phyloP scores from a whole-genome alignment of 345 rosid genomes.

The Clarkia xantiana region DNA sequence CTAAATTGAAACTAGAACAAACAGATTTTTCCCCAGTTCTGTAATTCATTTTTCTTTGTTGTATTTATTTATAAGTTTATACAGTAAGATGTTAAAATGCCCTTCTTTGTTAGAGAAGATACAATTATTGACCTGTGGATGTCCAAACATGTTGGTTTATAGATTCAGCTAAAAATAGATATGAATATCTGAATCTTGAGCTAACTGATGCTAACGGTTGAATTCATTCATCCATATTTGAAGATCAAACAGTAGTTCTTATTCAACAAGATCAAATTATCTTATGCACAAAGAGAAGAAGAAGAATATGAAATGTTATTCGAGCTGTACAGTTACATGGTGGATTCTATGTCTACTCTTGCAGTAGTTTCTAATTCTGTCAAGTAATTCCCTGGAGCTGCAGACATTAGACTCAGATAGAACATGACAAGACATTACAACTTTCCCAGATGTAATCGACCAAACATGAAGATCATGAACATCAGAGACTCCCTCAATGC shows the following conservation, averaged over 20 bases:
- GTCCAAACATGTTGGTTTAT: too few relatives aligned
- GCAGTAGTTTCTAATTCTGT: constrained; percentile 39
- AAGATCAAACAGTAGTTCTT: constrained; percentile 13
- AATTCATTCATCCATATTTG: too few relatives aligned
- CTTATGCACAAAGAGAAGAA: neutral
- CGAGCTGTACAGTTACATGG: constrained; percentile 68
- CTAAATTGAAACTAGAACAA: neutral
- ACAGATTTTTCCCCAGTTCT: neutral
- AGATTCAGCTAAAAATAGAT: too few relatives aligned
- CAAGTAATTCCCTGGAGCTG: constrained; percentile 29
- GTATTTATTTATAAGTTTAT: too few relatives aligned
- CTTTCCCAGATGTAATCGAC: constrained; percentile 60
- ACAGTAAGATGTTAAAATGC: too few relatives aligned
- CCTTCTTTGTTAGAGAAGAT: too few relatives aligned
- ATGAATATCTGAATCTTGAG: too few relatives aligned
- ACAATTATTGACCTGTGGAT: too few relatives aligned
- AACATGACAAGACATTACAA: constrained; percentile 57
- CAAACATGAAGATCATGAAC: constrained; percentile 73
- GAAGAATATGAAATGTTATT: constrained; percentile 13
- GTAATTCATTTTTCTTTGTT: constrained; percentile 1
- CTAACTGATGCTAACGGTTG: too few relatives aligned
- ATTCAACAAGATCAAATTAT: constrained; percentile 5
- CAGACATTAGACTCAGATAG: constrained; percentile 30
- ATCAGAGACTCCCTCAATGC: constrained; percentile 35
- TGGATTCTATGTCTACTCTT: constrained; percentile 33